Conservation (phyloP, 306 rosid genomes). For the Fragaria nilgerrensis region DNA sequence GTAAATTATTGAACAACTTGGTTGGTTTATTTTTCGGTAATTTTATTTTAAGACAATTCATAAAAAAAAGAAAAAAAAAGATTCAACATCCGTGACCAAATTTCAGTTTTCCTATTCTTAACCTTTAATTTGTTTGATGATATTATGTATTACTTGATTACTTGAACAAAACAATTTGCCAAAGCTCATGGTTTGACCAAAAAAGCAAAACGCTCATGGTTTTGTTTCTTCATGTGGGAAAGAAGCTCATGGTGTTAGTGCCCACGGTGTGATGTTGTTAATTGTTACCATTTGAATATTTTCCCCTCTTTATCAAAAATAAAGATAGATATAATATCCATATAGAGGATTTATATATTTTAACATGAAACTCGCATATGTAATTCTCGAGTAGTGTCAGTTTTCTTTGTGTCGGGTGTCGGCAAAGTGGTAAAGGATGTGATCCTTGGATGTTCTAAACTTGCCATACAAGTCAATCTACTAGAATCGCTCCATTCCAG, state of each 20-base stretch:
- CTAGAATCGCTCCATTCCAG: too few species aligned
- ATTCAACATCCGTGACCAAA: too few species aligned
- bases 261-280: not conserved
- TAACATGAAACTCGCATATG: not conserved
- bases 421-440: not conserved
- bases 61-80: too few species aligned
- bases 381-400: not conserved
- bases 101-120: too few species aligned
- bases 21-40: too few species aligned
- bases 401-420: not conserved
- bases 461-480: not conserved
- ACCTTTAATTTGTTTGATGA: too few species aligned
- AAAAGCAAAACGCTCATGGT: not conserved
- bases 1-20: too few species aligned
- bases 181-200: not conserved
- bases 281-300: too few species aligned
- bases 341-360: not conserved
- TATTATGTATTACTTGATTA: too few species aligned
- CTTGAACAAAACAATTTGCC: not conserved
- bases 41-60: too few species aligned
- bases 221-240: not conserved
- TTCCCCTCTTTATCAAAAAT: not conserved
- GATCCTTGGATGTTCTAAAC: not conserved
- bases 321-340: not conserved
- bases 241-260: not conserved